Base-by-base conservation (phyloP, 2,329 filamentous ascomycete genomes). In the Claviceps arundinis region DNA sequence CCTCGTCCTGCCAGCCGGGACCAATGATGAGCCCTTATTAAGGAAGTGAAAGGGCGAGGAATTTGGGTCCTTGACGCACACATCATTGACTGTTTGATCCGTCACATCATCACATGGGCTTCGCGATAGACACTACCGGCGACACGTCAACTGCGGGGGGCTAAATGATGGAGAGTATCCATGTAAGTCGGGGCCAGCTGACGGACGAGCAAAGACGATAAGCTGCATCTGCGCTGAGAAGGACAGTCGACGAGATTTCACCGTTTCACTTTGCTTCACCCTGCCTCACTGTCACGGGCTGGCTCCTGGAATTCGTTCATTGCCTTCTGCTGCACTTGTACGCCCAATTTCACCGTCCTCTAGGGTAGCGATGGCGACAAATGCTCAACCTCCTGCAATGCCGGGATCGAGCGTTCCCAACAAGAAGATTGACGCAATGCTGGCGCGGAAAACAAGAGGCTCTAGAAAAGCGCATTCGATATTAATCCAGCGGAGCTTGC, bases 401-500 rank as follows among this genome's bases (percentile, higher is more conserved):
- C 30, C 8, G 9, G 9, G n/a, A n/a, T 50, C 51, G 30, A 22
- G 16, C n/a, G 47, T 43, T 4, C 34, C 37, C 6, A 13, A 22
- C 2, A 47, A 54, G 17, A 40, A 43, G 57, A 84, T 79, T 0
- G 91, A 87, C 57, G 61, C 80, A 1, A 73, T 4, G 75, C 1
- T 67, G 73, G 1, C 73, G 84, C 1, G 76, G 78, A 2, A 74
- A 77, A 16, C 90, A 87, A 70, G 67, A 80, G 0, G 79, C 78
- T 0, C 64, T 89, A 0, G 63, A 73, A 8, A 55, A 73, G 4
- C 58, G 65, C 0, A 80, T 90, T 57, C 70, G 82, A 37, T 57
- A 46, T 3, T 3, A 88, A 85, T 57, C 54, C 57, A 56, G 61
- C 7, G 62, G 57, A 13, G 48, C 65, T 4, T 58, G 65, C 1